phyloP scores from a whole-genome alignment of 441 rosid species.

The Euphorbia celastroides region DNA sequence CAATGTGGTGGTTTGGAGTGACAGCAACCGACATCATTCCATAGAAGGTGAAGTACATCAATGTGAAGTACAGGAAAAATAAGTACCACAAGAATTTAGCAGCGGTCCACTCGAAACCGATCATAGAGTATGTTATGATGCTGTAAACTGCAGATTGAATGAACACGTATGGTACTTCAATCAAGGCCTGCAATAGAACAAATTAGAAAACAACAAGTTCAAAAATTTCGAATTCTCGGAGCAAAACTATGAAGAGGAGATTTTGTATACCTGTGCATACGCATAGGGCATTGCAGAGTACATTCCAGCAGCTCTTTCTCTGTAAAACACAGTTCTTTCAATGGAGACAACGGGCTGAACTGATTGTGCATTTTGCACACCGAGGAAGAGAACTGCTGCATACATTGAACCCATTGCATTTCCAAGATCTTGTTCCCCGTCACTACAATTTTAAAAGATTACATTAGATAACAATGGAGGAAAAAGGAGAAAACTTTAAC shows the following conservation, averaged over 20 bases:
- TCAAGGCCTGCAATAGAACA: conserved; percentile 31
- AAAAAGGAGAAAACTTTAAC: background rate
- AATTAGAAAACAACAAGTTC: background rate
- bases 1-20: conserved; percentile 63
- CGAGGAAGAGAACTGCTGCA: conserved; percentile 53
- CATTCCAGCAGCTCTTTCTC: conserved; percentile 71
- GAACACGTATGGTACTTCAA: conserved; percentile 59
- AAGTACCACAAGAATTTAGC: conserved; percentile 69
- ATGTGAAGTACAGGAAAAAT: conserved; percentile 56
- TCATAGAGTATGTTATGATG: conserved; percentile 56
- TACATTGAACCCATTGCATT: conserved; percentile 68
- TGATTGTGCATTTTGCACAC: conserved; percentile 45
- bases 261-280: conserved; percentile 38
- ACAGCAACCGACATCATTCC: conserved; percentile 69
- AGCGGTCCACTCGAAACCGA: conserved; percentile 55
- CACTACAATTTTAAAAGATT: conserved; percentile 12
- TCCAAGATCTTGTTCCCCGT: conserved; percentile 35
- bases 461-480: background rate
- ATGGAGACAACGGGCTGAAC: conserved; percentile 55
- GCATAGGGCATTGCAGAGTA: conserved; percentile 66
- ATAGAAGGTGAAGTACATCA: conserved; percentile 68
- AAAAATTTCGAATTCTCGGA: too few species aligned
- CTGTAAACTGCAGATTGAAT: conserved; percentile 45
- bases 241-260: too few species aligned
- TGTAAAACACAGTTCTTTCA: conserved; percentile 59